Evolutionary conservation across 169 alveolate species (phyloP), one percentile per base, ranked within the genome.

Genomic region (Eimeria sp.): DNA sequence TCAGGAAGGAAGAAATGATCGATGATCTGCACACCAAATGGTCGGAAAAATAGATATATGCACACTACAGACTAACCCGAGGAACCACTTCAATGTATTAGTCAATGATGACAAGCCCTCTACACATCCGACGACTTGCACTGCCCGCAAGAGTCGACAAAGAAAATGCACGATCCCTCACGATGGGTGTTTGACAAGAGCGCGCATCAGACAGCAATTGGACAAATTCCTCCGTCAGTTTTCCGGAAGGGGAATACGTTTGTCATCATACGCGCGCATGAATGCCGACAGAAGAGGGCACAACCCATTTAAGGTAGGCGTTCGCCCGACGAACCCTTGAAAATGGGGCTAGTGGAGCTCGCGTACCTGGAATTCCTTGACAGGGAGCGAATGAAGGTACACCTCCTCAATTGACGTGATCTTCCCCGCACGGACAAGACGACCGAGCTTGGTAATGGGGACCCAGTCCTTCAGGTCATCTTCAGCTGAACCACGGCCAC

Each of bases 401-500:
- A 99, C 99, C 95, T 99, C 99, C 98, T 99, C 99, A 96, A 99
- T 98, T 71, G 99, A 98, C 95, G 98, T 97, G 97, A 99, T 99
- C 97, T 98, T 98, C 74, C 99, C 99, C 91, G 99, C 99, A 95
- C 99, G 98, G 58, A 99, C 99, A 78, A 99, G 98, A 95, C 99
- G 99, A 58, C 99, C 99, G 80, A 99, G 99, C 98, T 99, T 99
- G 74, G 99, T 99, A 91, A 99, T 99, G 30, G 99, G 99, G 64
- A 98, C 98, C 99, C 99, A 99, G 95, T 98, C 99, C 97, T 99
- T 98, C 97, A 98, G 98, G 97, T 99, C 99, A 95, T 99, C 99
- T 96, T 97, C 99, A 68, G 98, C 98, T 58, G 98, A 97, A 40
- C 99, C 98, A 72, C 99, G 97, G 82, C 99, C 98, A 82, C 99